phyloP scores from a whole-genome alignment of 2,329 filamentous ascomycete genomes.

The Orbilia javanica region DNA sequence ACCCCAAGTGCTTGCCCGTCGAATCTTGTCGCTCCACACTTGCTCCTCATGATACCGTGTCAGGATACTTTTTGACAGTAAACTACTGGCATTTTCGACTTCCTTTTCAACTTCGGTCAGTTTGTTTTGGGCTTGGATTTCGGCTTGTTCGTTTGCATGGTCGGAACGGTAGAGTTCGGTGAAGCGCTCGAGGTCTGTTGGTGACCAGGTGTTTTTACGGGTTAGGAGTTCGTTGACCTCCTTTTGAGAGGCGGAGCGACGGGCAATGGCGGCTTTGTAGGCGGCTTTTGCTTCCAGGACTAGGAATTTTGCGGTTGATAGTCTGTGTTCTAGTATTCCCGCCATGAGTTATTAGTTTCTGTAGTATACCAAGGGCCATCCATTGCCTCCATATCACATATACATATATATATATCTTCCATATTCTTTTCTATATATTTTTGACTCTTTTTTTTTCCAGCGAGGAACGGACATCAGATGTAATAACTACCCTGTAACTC shows the following conservation, averaged over 20 bases:
- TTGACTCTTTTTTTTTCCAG: not conserved
- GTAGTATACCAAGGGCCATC: not conserved
- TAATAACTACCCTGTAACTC: slow-evolving; percentile 71
- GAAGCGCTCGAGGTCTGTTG: slow-evolving; percentile 90
- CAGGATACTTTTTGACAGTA: slow-evolving; percentile 84
- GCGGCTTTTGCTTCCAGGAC: slow-evolving; percentile 79
- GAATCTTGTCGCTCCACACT: slow-evolving; percentile 98
- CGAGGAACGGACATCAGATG: slow-evolving; percentile 32
- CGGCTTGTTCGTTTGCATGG: slow-evolving; percentile 90
- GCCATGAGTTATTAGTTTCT: not conserved
- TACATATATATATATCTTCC: not conserved
- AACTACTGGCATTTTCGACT: slow-evolving; percentile 80
- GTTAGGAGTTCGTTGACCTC: slow-evolving; percentile 95
- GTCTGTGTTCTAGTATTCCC: slow-evolving; percentile 70
- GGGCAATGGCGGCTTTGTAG: slow-evolving; percentile 86
- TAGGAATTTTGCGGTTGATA: slow-evolving; percentile 72
- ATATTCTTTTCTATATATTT: not conserved
- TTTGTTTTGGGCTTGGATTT: slow-evolving; percentile 77
- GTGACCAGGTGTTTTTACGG: slow-evolving; percentile 91
- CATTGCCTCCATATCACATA: not conserved
- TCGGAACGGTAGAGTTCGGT: slow-evolving; percentile 91
- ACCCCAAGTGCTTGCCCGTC: slow-evolving; percentile 96
- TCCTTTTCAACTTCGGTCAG: slow-evolving; percentile 82
- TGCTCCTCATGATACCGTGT: slow-evolving; percentile 98
- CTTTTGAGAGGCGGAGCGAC: slow-evolving; percentile 88